A percentile compares a stretch with the other conserved stretches of the same genome.
phyloP scores from a whole-genome alignment of 345 rosid genomes.

The Hibiscus mutabilis region DNA sequence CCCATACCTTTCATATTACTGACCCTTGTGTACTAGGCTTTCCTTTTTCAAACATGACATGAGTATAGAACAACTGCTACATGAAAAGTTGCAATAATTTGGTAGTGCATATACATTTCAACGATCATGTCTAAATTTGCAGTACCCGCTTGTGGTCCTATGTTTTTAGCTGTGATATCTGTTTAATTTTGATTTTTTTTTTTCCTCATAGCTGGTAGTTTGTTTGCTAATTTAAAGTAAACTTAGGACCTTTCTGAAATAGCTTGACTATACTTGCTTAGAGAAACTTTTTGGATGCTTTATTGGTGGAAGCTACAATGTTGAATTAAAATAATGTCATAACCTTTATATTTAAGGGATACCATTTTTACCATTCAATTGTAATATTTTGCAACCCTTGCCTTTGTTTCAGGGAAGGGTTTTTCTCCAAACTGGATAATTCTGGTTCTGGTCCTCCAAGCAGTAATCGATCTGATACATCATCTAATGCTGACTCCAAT shows the following conservation, averaged over 20 bases:
- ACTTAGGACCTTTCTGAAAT: neutral
- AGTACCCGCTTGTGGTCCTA: neutral
- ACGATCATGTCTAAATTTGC: neutral
- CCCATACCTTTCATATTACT: too few relatives aligned
- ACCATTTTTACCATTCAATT: neutral
- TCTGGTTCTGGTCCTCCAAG: slow-evolving; percentile 47
- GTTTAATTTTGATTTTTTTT: too few relatives aligned
- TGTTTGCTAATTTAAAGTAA: too few relatives aligned
- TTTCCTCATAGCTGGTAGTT: too few relatives aligned
- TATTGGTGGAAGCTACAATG: neutral
- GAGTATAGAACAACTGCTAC: neutral
- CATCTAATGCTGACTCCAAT: slow-evolving; percentile 46
- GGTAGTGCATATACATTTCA: neutral
- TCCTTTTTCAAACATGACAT: neutral
- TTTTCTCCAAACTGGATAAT: slow-evolving; percentile 68
- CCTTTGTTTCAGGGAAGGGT: slow-evolving; percentile 59
- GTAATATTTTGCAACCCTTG: slow-evolving; percentile 8
- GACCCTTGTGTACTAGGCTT: neutral
- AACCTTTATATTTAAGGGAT: neutral
- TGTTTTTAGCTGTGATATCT: neutral
- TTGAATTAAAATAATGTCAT: neutral
- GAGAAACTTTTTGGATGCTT: neutral
- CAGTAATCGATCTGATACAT: slow-evolving; percentile 55
- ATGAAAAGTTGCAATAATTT: neutral
- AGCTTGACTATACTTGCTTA: neutral